A percentile compares a stretch with the other conserved stretches of the same genome.
Evolutionary conservation across 164 flowering plant species (phyloP).

Genomic region (Buxus sempervirens): DNA sequence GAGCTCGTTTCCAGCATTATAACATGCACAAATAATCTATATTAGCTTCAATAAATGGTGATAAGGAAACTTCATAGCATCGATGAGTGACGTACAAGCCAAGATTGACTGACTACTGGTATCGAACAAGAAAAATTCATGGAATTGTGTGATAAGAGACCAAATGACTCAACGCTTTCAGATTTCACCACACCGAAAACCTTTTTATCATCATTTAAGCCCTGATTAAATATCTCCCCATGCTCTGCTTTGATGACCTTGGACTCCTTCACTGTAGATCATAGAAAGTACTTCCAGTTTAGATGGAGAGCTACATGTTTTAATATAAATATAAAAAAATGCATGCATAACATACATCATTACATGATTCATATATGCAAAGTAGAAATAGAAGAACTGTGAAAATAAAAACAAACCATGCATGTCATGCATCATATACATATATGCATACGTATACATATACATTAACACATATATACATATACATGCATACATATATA

Average conservation of each 20-base stretch:
- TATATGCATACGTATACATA: not conserved
- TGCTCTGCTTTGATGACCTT: conserved; percentile 2
- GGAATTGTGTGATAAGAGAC: not conserved
- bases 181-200: conserved; percentile 9
- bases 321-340: too few relatives aligned
- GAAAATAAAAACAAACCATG: too few relatives aligned
- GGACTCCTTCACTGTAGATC: conserved; percentile 13
- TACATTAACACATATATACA: conserved; percentile 7
- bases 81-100: conserved; percentile 21
- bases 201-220: not conserved
- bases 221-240: not conserved
- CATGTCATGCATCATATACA: too few relatives aligned
- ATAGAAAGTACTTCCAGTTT: not conserved
- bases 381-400: too few relatives aligned
- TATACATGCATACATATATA: too few relatives aligned
- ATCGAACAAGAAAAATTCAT: conserved; percentile 14
- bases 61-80: not conserved
- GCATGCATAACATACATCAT: too few relatives aligned
- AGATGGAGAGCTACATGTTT: not conserved
- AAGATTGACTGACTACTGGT: conserved; percentile 8
- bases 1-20: too few relatives aligned
- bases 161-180: conserved; percentile 9
- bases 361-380: too few relatives aligned
- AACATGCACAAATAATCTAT: too few relatives aligned
- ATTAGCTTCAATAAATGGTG: not conserved